Base-by-base conservation (phyloP, 805 yeast genomes). In the Ogataea naganishii region DNA sequence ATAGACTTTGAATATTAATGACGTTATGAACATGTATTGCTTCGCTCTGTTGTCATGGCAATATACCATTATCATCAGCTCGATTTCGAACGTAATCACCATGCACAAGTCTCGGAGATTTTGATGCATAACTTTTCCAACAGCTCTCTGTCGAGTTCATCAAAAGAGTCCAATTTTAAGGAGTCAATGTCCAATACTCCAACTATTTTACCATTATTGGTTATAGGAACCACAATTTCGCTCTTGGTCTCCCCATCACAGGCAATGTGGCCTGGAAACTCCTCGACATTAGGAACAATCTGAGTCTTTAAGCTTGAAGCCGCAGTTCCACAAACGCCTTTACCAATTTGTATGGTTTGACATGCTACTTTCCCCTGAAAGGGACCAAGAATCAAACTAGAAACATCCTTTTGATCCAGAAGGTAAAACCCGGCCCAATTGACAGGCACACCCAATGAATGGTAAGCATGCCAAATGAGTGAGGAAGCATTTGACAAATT, bases 311-410 rank as follows among this genome's bases (percentile, higher is more conserved):
- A 53, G 1, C 60, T 39, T 0, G 47, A 37, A 0, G 94, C 95
- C 2, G 95, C 94, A 1, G 72, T 60, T 5, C 98, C 97, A 58
- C 97, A 92, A 1, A 89, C 97, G 10, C 98, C 98, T 35, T 59
- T 66, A 4, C 95, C 96, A 30, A 80, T 60, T 33, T 60, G 47
- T 34, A 89, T 92, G 17, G 60, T 58, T 54, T 92, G 97, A 46
- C 98, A 89, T 0, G 97, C 97, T 3, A 89, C 96, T 53, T 85
- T 85, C 4, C 98, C 98, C 54, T 84, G 94, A 54, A 89, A 89
- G 10, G 98, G 98, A 1, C 94, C 98, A 22, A 89, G 60, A 14
- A 83, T 65, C 30, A 92, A 60, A 44, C 68, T 74, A 1, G 50
- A 27, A 1, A 42, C 27, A 16, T 46, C 51, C 9, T 50, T 45